Evolutionary conservation across 2,329 filamentous ascomycete species (phyloP).

Genomic region (Ophiostoma sp.): DNA sequence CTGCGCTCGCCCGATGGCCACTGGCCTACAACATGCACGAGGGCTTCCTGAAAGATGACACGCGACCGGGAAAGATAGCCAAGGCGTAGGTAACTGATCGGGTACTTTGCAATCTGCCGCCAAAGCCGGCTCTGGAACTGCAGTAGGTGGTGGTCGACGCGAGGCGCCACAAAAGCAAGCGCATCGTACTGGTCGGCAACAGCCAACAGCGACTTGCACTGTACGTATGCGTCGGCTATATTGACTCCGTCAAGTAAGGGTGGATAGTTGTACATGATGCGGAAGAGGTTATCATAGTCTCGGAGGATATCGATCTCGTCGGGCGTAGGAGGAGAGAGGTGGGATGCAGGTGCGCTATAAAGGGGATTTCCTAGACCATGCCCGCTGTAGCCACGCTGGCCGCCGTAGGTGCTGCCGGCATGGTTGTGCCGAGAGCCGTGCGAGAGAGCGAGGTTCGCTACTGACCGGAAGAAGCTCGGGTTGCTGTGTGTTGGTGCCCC

Average conservation of each 20-base stretch:
- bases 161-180: conserved; percentile 75
- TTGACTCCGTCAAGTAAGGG: conserved; percentile 78
- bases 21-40: conserved; percentile 90
- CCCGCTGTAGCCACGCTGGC: conserved; percentile 29
- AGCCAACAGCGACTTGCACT: conserved; percentile 83
- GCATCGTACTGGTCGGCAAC: conserved; percentile 95
- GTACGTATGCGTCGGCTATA: conserved; percentile 86
- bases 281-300: conserved; percentile 93
- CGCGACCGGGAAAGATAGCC: conserved; percentile 80
- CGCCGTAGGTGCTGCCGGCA: conserved; percentile 38
- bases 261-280: conserved; percentile 90
- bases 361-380: conserved; percentile 28
- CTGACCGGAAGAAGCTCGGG: conserved; percentile 73
- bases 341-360: conserved; percentile 23
- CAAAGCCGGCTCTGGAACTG: conserved; percentile 87
- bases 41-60: conserved; percentile 77
- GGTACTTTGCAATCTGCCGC: conserved; percentile 96
- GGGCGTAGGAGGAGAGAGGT: conserved; percentile 45
- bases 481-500: conserved; percentile 18
- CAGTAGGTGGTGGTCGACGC: conserved; percentile 88
- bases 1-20: conserved; percentile 80
- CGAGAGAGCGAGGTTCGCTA: conserved; percentile 66
- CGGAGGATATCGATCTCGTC: conserved; percentile 71
- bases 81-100: conserved; percentile 83
- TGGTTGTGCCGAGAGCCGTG: conserved; percentile 38